These are phyloP conservation scores for Ophiocordyceps sinensis DNA, from an alignment of 2,329 filamentous ascomycete genomes.

Conservation along the genomic window DNA sequence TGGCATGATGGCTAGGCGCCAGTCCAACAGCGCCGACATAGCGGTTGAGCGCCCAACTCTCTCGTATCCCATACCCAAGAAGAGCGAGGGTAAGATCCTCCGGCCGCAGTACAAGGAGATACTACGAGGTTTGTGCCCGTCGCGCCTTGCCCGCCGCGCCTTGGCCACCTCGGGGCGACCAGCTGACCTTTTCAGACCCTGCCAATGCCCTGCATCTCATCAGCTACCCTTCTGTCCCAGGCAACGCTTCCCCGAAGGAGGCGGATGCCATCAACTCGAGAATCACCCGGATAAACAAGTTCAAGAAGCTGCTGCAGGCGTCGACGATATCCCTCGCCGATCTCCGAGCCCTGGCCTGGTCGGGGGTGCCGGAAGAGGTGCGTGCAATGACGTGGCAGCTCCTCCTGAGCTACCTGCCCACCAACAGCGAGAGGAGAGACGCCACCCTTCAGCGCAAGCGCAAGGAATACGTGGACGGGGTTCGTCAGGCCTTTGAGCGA, in stretches of 20 bases:
- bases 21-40: slow-evolving; percentile 84
- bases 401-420: slow-evolving; percentile 84
- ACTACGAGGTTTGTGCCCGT: slow-evolving; percentile 41
- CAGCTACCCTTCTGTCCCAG: slow-evolving; percentile 62
- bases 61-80: slow-evolving; percentile 77
- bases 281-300: slow-evolving; percentile 93
- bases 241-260: slow-evolving; percentile 67
- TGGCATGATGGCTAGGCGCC: slow-evolving; percentile 34
- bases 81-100: slow-evolving; percentile 86
- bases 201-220: slow-evolving; percentile 93
- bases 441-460: slow-evolving; percentile 84
- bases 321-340: slow-evolving; percentile 79
- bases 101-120: slow-evolving; percentile 98
- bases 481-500: slow-evolving; percentile 56
- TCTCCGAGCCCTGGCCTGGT: slow-evolving; percentile 78
- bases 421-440: slow-evolving; percentile 87
- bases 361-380: slow-evolving; percentile 85
- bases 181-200: slow-evolving; percentile 38
- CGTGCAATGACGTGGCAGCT: slow-evolving; percentile 99
- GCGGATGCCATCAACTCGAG: slow-evolving; percentile 73
- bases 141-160: not conserved
- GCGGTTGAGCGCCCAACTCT: slow-evolving; percentile 75
- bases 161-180: not conserved
- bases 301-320: slow-evolving; percentile 87
- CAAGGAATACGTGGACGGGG: slow-evolving; percentile 91